Conservation (phyloP, 495 filamentous ascomycete genomes). For the Trypethelium eluteriae region DNA sequence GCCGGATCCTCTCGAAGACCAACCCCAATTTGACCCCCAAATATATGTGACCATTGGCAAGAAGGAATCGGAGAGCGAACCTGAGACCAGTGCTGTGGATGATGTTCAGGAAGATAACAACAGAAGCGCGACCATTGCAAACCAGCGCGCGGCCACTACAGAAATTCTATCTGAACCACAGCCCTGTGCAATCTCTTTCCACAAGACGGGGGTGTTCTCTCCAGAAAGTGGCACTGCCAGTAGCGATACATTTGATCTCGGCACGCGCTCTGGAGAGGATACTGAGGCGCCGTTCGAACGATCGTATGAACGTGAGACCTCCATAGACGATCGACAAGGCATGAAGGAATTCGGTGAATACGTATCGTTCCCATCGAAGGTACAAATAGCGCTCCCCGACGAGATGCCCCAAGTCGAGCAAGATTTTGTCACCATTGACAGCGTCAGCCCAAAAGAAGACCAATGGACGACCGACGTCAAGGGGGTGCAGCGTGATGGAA, state of each 20-base stretch:
- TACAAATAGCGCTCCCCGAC: too few species aligned
- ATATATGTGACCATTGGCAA: not conserved
- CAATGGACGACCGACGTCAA: not conserved
- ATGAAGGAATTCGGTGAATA: not conserved
- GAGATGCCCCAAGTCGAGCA: too few species aligned
- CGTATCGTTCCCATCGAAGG: too few species aligned
- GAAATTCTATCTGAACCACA: not conserved
- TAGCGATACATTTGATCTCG: not conserved
- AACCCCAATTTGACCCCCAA: not conserved
- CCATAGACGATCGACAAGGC: not conserved
- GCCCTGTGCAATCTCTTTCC: not conserved
- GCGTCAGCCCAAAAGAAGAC: not conserved
- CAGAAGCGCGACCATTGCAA: too few species aligned
- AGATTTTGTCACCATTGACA: not conserved
- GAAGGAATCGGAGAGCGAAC: not conserved
- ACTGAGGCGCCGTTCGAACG: not conserved
- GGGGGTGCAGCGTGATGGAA: constrained; percentile 4
- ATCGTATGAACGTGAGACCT: not conserved
- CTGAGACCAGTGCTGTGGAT: not conserved
- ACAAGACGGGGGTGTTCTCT: not conserved
- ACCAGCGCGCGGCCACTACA: not conserved
- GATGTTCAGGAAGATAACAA: not conserved
- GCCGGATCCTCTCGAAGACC: not conserved
- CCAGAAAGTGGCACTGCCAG: not conserved
- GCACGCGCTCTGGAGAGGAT: not conserved